These are phyloP conservation scores for Madurella mycetomatis DNA, from an alignment of 2,329 filamentous ascomycete species.

Conservation along the genomic window DNA sequence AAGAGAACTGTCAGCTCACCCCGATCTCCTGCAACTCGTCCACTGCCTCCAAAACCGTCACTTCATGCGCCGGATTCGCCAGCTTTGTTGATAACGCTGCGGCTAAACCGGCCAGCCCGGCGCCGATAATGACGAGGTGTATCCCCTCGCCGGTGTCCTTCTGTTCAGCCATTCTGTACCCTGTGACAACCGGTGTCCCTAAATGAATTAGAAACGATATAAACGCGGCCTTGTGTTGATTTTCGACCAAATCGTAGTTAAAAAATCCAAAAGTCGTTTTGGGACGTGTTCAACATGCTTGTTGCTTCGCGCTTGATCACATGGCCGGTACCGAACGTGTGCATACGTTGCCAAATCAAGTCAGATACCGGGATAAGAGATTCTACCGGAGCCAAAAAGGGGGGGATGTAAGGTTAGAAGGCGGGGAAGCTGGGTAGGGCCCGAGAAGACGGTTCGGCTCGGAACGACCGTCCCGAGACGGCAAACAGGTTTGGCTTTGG, in stretches of 20 bases:
- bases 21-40: slow-evolving; percentile 23
- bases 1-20: slow-evolving; percentile 10
- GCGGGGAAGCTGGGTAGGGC: slow-evolving; percentile 1
- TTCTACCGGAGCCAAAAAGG: background rate
- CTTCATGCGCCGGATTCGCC: slow-evolving; percentile 25
- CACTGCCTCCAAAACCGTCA: slow-evolving; percentile 28
- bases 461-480: background rate
- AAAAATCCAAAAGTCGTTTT: too few relatives aligned
- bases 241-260: too few relatives aligned
- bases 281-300: too few relatives aligned
- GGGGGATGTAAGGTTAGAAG: background rate
- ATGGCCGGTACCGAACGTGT: too few relatives aligned
- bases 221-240: too few relatives aligned
- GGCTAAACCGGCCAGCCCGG: slow-evolving; percentile 31
- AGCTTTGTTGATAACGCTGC: slow-evolving; percentile 30
- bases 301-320: too few relatives aligned
- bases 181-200: too few relatives aligned
- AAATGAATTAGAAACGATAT: too few relatives aligned
- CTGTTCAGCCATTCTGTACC: background rate
- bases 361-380: background rate
- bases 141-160: slow-evolving; percentile 7
- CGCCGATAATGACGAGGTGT: slow-evolving; percentile 29
- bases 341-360: too few relatives aligned
- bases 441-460: background rate
- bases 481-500: background rate